phyloP scores from a whole-genome alignment of 352 stramenopile genomes.

The Elongisporangium prolatum region DNA sequence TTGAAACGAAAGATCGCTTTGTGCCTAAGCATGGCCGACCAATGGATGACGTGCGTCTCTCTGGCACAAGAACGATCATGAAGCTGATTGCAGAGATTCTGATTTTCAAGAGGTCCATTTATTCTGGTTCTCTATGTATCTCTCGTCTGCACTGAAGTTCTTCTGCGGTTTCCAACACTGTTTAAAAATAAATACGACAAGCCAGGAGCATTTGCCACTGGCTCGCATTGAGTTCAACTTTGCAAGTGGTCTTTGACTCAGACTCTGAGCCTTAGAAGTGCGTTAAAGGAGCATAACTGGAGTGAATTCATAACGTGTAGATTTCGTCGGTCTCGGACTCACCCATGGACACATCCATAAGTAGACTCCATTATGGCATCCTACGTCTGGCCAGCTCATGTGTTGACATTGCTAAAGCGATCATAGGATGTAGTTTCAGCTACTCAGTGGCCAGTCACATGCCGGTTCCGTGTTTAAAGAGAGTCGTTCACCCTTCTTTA shows the following conservation, averaged over 20 bases:
- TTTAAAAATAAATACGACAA: neutral
- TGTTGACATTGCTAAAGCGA: neutral
- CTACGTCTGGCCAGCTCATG: neutral
- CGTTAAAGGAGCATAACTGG: no score
- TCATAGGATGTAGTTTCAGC: neutral
- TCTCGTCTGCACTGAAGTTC: no score
- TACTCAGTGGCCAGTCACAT: no score
- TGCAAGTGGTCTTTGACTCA: neutral
- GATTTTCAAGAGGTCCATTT: no score
- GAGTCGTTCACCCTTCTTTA: no score
- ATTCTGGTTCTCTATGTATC: no score
- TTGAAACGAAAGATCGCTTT: neutral
- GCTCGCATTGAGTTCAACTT: neutral
- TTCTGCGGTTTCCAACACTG: neutral
- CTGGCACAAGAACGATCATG: neutral
- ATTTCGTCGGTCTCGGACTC: neutral
- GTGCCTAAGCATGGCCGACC: neutral
- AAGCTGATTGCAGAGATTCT: neutral
- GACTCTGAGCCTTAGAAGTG: no score
- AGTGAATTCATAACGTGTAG: no score
- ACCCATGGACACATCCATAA: neutral
- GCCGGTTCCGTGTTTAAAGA: no score
- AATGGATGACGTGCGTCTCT: neutral
- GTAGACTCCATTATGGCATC: neutral
- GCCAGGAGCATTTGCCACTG: neutral